These are phyloP conservation scores for Symmetrospora coprosmae DNA, from an alignment of 768 basidiomycete species.

Conservation along the genomic window DNA sequence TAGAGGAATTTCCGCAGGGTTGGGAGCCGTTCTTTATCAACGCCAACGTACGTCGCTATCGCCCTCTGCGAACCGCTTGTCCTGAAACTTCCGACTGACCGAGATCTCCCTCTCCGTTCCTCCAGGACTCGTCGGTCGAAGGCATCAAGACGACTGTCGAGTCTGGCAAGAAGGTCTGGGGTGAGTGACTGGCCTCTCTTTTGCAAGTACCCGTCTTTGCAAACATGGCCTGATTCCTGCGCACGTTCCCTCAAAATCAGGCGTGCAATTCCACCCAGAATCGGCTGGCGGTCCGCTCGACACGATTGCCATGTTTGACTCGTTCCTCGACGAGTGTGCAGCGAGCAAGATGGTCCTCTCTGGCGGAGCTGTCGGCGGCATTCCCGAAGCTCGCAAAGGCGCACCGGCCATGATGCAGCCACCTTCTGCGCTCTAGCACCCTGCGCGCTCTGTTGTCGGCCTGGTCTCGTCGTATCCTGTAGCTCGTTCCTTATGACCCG, in stretches of 20 bases:
- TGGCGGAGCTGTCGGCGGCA: neutral
- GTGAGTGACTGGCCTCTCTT: conserved; percentile 41
- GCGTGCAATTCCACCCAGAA: conserved; percentile 91
- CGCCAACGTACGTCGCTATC: conserved; percentile 48
- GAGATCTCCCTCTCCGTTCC: conserved; percentile 7
- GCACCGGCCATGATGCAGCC: conserved; percentile 11
- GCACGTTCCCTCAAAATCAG: neutral
- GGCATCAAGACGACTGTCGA: conserved; percentile 88
- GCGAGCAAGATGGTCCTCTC: conserved; percentile 14
- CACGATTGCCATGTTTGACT: conserved; percentile 88
- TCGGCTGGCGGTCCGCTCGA: conserved; percentile 96
- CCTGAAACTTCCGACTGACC: neutral
- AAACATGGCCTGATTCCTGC: no score
- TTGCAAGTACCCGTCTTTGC: no score
- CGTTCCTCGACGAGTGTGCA: conserved; percentile 19
- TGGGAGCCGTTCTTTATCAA: conserved; percentile 99
- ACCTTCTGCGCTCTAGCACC: neutral
- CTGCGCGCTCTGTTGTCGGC: neutral
- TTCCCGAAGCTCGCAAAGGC: neutral
- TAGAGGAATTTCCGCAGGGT: conserved; percentile 87
- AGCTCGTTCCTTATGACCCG: neutral
- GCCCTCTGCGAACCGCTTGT: neutral
- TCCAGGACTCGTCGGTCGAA: conserved; percentile 77
- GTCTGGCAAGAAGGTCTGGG: conserved; percentile 86
- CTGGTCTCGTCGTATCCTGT: neutral